Percentiles rank a stretch among this genome's conserved stretches.
Conservation (phyloP, 2,329 filamentous ascomycete species). For the Fusarium cicatricum region DNA sequence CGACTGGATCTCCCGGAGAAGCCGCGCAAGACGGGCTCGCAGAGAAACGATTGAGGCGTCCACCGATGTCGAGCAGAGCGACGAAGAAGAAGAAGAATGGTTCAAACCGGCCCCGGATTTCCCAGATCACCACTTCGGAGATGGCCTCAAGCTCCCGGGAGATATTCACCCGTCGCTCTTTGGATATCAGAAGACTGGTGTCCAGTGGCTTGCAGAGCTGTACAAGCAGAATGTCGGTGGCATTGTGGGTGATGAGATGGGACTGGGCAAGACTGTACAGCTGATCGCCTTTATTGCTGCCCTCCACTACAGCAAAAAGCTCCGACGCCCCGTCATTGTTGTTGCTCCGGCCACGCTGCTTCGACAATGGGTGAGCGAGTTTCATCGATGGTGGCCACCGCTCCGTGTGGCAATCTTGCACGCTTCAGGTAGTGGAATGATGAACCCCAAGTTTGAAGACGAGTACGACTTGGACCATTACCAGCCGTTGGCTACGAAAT, state of each 20-base stretch:
- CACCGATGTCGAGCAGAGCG: slow-evolving; percentile 51
- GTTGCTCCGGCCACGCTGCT: slow-evolving; percentile 95
- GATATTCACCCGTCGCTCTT: slow-evolving; percentile 94
- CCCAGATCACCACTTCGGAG: slow-evolving; percentile 77
- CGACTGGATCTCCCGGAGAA: slow-evolving; percentile 72
- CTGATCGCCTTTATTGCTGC: slow-evolving; percentile 83
- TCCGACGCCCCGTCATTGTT: slow-evolving; percentile 86
- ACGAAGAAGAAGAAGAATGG: slow-evolving; percentile 70
- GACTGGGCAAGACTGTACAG: slow-evolving; percentile 89
- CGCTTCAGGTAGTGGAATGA: slow-evolving; percentile 95
- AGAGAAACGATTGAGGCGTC: slow-evolving; percentile 48
- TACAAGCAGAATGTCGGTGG: slow-evolving; percentile 90
- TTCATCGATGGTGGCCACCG: slow-evolving; percentile 99
- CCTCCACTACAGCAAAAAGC: slow-evolving; percentile 87
- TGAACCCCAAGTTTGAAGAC: slow-evolving; percentile 75
- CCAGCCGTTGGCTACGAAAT: slow-evolving; percentile 46
- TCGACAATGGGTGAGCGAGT: slow-evolving; percentile 98
- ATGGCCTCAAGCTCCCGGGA: slow-evolving; percentile 82
- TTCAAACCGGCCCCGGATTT: slow-evolving; percentile 85
- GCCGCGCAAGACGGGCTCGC: slow-evolving; percentile 52
- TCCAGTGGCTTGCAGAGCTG: slow-evolving; percentile 95
- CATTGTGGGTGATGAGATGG: slow-evolving; percentile 98
- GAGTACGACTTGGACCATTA: slow-evolving; percentile 58
- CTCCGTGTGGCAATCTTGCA: slow-evolving; percentile 94
- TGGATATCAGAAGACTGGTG: slow-evolving; percentile 95